Evolutionary conservation across 345 rosid genomes (phyloP).

Genomic region (Populus deltoides): DNA sequence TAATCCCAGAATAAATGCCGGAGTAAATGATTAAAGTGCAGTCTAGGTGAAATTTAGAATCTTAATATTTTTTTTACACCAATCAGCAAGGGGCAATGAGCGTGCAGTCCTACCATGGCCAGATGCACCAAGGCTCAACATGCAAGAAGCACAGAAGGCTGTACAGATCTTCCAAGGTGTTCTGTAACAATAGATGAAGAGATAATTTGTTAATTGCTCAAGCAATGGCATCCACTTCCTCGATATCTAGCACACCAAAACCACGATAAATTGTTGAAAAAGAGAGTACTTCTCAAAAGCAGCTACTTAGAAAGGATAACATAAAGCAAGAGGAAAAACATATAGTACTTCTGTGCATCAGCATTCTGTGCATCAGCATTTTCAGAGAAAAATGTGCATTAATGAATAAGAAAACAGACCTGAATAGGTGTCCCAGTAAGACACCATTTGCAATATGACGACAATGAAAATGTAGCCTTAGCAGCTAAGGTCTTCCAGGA

Average conservation of each 20-base stretch:
- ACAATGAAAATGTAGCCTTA: slow-evolving; percentile 45
- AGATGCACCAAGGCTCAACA: slow-evolving; percentile 67
- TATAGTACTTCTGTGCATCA: too few relatives aligned
- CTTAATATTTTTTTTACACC: background rate
- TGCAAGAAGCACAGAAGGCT: slow-evolving; percentile 60
- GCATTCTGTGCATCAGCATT: too few relatives aligned
- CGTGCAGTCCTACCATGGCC: slow-evolving; percentile 45
- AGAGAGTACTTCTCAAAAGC: too few relatives aligned
- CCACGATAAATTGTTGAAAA: background rate
- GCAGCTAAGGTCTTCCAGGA: slow-evolving; percentile 50
- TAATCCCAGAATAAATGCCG: background rate
- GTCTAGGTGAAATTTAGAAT: background rate
- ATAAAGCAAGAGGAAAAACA: too few relatives aligned
- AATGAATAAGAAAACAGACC: slow-evolving; percentile 21
- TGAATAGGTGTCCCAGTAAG: slow-evolving; percentile 69
- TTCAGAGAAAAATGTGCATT: background rate
- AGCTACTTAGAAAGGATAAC: too few relatives aligned
- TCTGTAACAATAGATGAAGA: slow-evolving; percentile 31
- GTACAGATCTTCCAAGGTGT: slow-evolving; percentile 60
- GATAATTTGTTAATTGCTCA: background rate
- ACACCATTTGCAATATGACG: slow-evolving; percentile 67
- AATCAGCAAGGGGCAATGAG: background rate
- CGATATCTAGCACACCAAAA: background rate
- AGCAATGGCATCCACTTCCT: background rate
- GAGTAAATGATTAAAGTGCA: background rate